These are phyloP conservation scores for Carex pumila DNA, from an alignment of 176 grass and related monocot genomes.

Conservation along the genomic window DNA sequence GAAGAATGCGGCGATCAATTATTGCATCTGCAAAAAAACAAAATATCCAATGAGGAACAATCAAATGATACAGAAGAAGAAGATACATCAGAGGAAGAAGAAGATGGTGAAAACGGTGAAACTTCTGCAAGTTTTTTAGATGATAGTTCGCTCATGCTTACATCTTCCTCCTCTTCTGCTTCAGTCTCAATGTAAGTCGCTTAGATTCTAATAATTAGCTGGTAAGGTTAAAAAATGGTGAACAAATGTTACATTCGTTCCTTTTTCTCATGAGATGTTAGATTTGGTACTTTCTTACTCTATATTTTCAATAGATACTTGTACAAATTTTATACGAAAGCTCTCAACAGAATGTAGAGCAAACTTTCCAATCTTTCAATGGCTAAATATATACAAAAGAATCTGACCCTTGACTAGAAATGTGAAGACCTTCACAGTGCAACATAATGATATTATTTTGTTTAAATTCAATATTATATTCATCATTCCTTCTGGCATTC, in stretches of 20 bases:
- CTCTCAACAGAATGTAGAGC: not conserved
- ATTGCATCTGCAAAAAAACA: not conserved
- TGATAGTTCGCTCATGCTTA: not conserved
- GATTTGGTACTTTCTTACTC: not conserved
- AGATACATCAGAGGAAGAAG: not conserved
- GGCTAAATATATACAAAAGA: too few relatives aligned
- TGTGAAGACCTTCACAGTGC: not conserved
- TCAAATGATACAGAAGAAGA: not conserved
- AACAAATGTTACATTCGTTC: not conserved
- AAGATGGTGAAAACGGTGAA: not conserved
- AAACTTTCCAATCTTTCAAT: not conserved
- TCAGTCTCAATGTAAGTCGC: not conserved
- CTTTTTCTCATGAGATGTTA: not conserved
- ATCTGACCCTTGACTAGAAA: not conserved
- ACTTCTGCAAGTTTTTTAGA: not conserved
- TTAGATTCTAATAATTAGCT: not conserved
- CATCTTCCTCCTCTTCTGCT: not conserved
- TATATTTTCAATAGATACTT: not conserved
- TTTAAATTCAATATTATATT: not conserved
- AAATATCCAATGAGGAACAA: not conserved
- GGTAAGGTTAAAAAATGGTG: not conserved
- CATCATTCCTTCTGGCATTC: not conserved
- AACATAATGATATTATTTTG: not conserved
- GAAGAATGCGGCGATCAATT: constrained; percentile 10
- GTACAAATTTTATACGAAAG: not conserved